phyloP scores from a whole-genome alignment of 2,329 filamentous ascomycete species.

The Aspergillus candidus region DNA sequence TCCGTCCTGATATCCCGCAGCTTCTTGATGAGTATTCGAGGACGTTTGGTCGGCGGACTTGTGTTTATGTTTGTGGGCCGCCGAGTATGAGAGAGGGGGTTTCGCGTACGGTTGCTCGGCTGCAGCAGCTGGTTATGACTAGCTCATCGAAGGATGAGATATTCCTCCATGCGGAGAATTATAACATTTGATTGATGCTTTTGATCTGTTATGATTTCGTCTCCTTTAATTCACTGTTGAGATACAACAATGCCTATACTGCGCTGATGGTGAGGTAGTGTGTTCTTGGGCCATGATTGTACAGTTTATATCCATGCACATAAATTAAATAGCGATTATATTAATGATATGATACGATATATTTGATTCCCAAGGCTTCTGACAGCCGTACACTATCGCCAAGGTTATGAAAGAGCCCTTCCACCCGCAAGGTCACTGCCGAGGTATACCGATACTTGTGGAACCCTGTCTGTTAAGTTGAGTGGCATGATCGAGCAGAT shows the following conservation, averaged over 20 bases:
- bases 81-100: slow-evolving; percentile 82
- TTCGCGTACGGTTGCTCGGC: slow-evolving; percentile 70
- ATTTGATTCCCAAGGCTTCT: too few species aligned
- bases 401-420: too few species aligned
- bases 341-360: too few species aligned
- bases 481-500: too few species aligned
- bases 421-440: too few species aligned
- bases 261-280: background rate
- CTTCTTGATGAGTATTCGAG: slow-evolving; percentile 78
- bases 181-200: slow-evolving; percentile 60
- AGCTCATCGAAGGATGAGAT: slow-evolving; percentile 78
- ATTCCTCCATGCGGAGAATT: slow-evolving; percentile 92
- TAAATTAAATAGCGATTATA: background rate
- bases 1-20: slow-evolving; percentile 77
- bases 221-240: slow-evolving; percentile 11
- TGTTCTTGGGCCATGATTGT: slow-evolving; percentile 1
- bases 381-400: too few species aligned
- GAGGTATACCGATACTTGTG: too few species aligned
- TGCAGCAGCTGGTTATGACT: slow-evolving; percentile 79
- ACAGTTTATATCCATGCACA: slow-evolving; percentile 1
- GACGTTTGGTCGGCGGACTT: slow-evolving; percentile 74
- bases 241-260: background rate
- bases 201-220: background rate
- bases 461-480: too few species aligned
- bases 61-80: slow-evolving; percentile 90